Evolutionary conservation across 2,329 filamentous ascomycete genomes (phyloP).

Genomic region (Sarocladiaceae sp.): DNA sequence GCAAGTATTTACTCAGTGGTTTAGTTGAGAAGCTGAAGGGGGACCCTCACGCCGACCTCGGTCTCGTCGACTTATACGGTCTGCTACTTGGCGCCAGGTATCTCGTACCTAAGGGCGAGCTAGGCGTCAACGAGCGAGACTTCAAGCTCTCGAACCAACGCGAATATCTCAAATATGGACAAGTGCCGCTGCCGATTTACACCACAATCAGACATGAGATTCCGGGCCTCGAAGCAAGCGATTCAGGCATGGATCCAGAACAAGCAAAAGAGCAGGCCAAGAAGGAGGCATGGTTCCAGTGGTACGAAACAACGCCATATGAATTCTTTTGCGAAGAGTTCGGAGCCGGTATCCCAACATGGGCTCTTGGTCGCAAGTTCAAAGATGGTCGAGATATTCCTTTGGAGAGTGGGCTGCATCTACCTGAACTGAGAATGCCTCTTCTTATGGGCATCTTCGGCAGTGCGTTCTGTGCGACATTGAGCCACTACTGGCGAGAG

Average conservation of each 20-base stretch:
- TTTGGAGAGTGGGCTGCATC: slow-evolving; percentile 57
- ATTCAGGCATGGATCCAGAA: slow-evolving; percentile 35
- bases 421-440: slow-evolving; percentile 80
- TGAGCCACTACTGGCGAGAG: slow-evolving; percentile 95
- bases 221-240: slow-evolving; percentile 48
- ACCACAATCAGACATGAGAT: slow-evolving; percentile 95
- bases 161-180: slow-evolving; percentile 66
- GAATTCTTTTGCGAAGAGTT: slow-evolving; percentile 95
- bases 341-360: slow-evolving; percentile 85
- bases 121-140: slow-evolving; percentile 65
- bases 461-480: slow-evolving; percentile 89
- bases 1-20: slow-evolving; percentile 82
- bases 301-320: slow-evolving; percentile 93
- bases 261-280: slow-evolving; percentile 45
- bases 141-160: slow-evolving; percentile 89
- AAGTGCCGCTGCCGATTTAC: slow-evolving; percentile 87
- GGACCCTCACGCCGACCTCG: slow-evolving; percentile 63
- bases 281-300: slow-evolving; percentile 87
- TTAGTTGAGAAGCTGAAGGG: slow-evolving; percentile 88
- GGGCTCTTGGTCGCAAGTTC: slow-evolving; percentile 84
- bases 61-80: slow-evolving; percentile 90
- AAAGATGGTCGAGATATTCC: slow-evolving; percentile 50
- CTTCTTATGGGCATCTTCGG: slow-evolving; percentile 92
- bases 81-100: slow-evolving; percentile 77
- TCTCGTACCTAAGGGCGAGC: slow-evolving; percentile 75